Conservation (phyloP, 169 alveolate species). For the Cryptosporidium xiaoi region DNA sequence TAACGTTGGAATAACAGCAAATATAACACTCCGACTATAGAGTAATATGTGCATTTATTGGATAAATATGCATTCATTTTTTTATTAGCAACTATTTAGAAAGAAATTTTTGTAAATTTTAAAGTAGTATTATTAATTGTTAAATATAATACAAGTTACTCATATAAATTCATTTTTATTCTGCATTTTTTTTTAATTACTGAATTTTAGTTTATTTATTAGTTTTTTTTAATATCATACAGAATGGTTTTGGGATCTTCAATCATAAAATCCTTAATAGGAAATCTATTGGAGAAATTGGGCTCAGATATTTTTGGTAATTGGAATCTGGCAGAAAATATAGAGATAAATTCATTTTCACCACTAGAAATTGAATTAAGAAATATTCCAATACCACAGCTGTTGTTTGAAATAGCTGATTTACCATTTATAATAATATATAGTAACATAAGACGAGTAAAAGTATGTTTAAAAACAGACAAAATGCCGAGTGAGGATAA, state of each 20-base stretch:
- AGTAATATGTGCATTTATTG: too few relatives aligned
- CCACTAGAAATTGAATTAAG: conserved; percentile 81
- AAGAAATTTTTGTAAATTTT: too few relatives aligned
- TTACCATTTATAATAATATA: conserved; percentile 84
- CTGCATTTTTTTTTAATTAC: neutral
- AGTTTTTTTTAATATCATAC: neutral
- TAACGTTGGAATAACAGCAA: too few relatives aligned
- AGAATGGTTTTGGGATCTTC: conserved; percentile 50
- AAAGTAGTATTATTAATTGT: too few relatives aligned
- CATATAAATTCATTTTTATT: neutral
- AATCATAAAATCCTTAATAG: conserved; percentile 36
- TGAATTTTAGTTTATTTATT: neutral
- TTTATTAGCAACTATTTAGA: too few relatives aligned
- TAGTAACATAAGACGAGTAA: conserved; percentile 83
- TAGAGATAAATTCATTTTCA: conserved; percentile 59
- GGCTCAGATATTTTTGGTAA: conserved; percentile 63
- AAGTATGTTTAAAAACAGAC: conserved; percentile 77
- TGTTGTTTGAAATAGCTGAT: conserved; percentile 82
- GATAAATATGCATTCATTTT: too few relatives aligned
- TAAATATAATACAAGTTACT: too few relatives aligned
- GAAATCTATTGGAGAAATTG: conserved; percentile 53
- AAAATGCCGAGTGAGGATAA: conserved; percentile 55
- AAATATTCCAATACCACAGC: conserved; percentile 85
- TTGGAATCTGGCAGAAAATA: conserved; percentile 60
- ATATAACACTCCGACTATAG: too few relatives aligned